Evolutionary conservation across 2,329 filamentous ascomycete species (phyloP).

Genomic region (Arthrobotrys sinensis): DNA sequence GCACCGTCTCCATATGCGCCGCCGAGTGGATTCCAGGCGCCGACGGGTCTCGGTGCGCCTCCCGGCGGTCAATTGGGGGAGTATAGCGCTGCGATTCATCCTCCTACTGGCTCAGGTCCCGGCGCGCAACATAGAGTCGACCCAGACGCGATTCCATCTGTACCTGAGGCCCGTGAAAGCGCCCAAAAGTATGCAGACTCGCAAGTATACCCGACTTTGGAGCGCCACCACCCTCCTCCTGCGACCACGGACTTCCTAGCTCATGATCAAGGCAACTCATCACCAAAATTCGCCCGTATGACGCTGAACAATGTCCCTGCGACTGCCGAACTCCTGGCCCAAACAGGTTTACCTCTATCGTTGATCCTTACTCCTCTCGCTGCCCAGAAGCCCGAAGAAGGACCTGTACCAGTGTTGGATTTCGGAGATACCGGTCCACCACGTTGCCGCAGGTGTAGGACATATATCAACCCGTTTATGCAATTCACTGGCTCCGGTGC

Average conservation of each 20-base stretch:
- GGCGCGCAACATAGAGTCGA: conserved; percentile 82
- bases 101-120: conserved; percentile 71
- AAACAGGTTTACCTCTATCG: conserved; percentile 87
- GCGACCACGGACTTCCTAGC: conserved; percentile 90
- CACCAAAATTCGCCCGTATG: conserved; percentile 91
- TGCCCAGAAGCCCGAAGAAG: conserved; percentile 84
- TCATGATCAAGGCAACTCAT: conserved; percentile 96
- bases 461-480: conserved; percentile 99
- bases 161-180: conserved; percentile 86
- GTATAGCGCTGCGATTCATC: conserved; percentile 64
- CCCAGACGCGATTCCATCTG: conserved; percentile 91
- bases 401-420: conserved; percentile 90
- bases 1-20: conserved; percentile 67
- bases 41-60: conserved; percentile 67
- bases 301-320: conserved; percentile 94
- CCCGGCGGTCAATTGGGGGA: conserved; percentile 64
- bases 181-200: conserved; percentile 86
- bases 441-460: conserved; percentile 89
- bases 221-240: conserved; percentile 91
- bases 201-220: conserved; percentile 94
- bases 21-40: conserved; percentile 52
- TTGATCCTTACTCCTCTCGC: conserved; percentile 91
- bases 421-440: conserved; percentile 93
- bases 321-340: conserved; percentile 81
- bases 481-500: conserved; percentile 93